Conservation (phyloP, 495 filamentous ascomycete genomes). For the Aspergillus nanangensis region DNA sequence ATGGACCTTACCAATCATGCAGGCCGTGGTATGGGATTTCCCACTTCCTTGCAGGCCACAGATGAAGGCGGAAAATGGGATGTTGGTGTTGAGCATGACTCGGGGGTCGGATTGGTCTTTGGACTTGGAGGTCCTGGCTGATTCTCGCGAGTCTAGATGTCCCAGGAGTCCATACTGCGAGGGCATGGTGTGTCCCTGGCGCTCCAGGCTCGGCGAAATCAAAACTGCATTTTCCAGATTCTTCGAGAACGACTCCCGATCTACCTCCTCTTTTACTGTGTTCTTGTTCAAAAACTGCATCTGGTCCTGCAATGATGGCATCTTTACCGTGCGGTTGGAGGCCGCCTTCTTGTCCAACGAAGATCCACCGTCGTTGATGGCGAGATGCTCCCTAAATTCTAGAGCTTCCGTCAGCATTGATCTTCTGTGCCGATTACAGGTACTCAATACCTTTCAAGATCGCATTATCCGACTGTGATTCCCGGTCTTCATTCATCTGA, state of each 20-base stretch:
- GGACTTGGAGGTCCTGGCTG: neutral
- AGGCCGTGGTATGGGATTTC: conserved; percentile 67
- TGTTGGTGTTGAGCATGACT: conserved; percentile 51
- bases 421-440: too few relatives aligned
- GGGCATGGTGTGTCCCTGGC: conserved; percentile 11
- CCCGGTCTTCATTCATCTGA: too few relatives aligned
- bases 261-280: neutral
- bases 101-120: conserved; percentile 7
- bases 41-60: conserved; percentile 73
- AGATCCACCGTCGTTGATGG: neutral
- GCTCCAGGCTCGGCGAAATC: conserved; percentile 11
- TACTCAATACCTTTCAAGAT: neutral
- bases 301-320: neutral
- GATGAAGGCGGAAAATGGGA: conserved; percentile 67
- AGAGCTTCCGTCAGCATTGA: neutral
- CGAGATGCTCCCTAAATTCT: conserved; percentile 2
- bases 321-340: neutral
- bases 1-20: conserved; percentile 61
- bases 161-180: conserved; percentile 20
- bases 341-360: too few relatives aligned
- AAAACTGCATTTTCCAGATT: conserved; percentile 16
- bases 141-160: conserved; percentile 4
- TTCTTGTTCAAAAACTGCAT: neutral
- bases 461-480: neutral
- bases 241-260: conserved; percentile 6